Base-by-base conservation (phyloP, 306 rosid genomes). In the Pterocarpus macrocarpus region DNA sequence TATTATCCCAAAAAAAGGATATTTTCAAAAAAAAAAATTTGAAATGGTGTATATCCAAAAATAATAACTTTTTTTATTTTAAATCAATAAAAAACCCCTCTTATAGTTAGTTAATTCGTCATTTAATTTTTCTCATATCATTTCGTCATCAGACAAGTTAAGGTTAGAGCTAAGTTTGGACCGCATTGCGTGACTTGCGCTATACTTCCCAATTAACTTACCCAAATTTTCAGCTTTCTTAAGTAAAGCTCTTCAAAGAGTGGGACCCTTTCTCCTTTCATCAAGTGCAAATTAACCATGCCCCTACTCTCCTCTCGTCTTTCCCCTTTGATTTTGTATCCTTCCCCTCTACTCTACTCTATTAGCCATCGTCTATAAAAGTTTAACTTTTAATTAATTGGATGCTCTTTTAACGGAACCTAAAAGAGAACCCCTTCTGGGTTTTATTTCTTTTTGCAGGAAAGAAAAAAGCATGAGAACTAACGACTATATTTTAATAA, bases 111-210 rank as follows among this genome's bases (percentile, higher is more conserved):
- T 56, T 75, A 70, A 73, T 38, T 30, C 28, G 47, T 77, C 81
- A 34, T 79, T 79, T 71, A 72, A 50, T 49, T 76, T 80, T 80
- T 86, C 78, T 82, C 64, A 38, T 5, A 80, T 38, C 56, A 73
- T 83, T 77, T 77, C 79, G 71, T 44, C 56, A 64, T 71, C 70
- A 86, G 30, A 62, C 64, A 58, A 62, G 69, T 81, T 70, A 59
- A 68, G 62, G 43, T 74, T 53, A 4, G 62, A 11, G 57, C 45
- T 13, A 72, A 70, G 38, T 66, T 73, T 17, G 82, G 65, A 74
- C 47, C 82, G 67, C 61, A 53, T 83, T 65, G 83, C 89, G 90
- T 91, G 71, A 91, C 91, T 87, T 89, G 82, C 84, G 86, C 83
- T 85, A 69, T 83, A 78, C 89, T 80, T 72, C 72, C 36, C 64